A percentile compares a stretch with the other conserved stretches of the same genome.
phyloP scores from a whole-genome alignment of 2,329 filamentous ascomycete species.

The Nothomitra cinnamomea region DNA sequence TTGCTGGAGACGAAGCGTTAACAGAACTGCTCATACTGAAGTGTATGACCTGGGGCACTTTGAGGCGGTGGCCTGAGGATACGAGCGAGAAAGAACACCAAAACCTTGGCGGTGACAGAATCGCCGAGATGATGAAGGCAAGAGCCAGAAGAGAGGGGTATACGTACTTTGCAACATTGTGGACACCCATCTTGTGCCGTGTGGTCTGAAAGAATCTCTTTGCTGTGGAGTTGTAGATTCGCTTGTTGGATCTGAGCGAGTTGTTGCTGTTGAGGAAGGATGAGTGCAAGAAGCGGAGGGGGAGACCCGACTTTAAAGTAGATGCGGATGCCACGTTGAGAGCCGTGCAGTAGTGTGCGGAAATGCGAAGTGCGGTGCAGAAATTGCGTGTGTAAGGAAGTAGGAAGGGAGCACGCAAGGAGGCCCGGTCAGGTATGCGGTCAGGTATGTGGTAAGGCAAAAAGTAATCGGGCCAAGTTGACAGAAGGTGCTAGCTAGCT shows the following conservation, averaged over 20 bases:
- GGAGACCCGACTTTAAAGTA: background rate
- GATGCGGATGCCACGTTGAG: background rate
- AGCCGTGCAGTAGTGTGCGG: background rate
- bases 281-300: background rate
- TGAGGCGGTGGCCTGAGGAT: background rate
- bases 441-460: too few relatives aligned
- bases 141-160: too few relatives aligned
- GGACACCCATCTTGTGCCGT: conserved; percentile 3
- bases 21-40: background rate
- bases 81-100: background rate
- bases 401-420: too few relatives aligned
- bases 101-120: too few relatives aligned
- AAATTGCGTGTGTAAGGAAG: background rate
- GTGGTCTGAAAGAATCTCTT: conserved; percentile 3
- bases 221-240: background rate
- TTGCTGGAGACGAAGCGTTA: conserved; percentile 27
- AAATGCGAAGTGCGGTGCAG: background rate
- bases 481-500: too few relatives aligned
- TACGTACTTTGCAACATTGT: conserved; percentile 7
- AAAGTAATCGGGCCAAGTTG: too few relatives aligned
- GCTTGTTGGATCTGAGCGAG: background rate
- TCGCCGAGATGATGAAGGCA: too few relatives aligned
- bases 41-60: too few relatives aligned
- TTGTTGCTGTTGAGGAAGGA: background rate
- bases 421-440: too few relatives aligned